These are phyloP conservation scores for Teunomyces funiuensis DNA, from an alignment of 805 yeast genomes.

Conservation along the genomic window DNA sequence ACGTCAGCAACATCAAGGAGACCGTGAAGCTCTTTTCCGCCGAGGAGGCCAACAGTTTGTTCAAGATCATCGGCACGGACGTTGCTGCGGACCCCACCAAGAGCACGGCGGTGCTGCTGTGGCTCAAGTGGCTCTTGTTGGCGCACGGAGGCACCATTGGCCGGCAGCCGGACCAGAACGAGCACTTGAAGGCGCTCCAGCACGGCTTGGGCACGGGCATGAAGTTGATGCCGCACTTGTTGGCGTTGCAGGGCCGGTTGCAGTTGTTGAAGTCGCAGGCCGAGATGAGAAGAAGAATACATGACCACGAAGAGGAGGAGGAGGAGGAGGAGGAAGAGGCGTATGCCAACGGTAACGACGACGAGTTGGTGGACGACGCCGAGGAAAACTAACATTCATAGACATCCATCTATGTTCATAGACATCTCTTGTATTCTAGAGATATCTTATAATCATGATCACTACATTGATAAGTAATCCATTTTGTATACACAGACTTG, in stretches of 20 bases:
- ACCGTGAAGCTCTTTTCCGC: conserved; percentile 39
- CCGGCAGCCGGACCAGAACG: conserved; percentile 50
- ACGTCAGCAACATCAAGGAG: conserved; percentile 31
- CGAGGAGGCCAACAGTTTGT: conserved; percentile 21
- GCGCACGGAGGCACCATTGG: conserved; percentile 66
- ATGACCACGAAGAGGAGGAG: conserved; percentile 16
- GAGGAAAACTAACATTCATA: conserved; percentile 44
- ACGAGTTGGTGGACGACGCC: conserved; percentile 19
- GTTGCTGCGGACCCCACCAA: conserved; percentile 30
- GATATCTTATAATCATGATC: too few relatives aligned
- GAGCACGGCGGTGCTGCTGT: conserved; percentile 39
- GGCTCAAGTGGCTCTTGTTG: conserved; percentile 83
- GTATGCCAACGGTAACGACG: conserved; percentile 43
- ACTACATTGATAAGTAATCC: too few relatives aligned
- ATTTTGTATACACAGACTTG: too few relatives aligned
- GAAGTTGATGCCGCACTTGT: conserved; percentile 60
- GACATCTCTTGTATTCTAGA: too few relatives aligned
- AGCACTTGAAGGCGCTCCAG: conserved; percentile 57
- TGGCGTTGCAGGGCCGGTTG: conserved; percentile 84
- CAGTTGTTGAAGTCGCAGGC: conserved; percentile 77
- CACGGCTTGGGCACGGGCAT: conserved; percentile 54
- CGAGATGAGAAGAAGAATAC: conserved; percentile 49
- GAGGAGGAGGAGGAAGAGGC: conserved; percentile 19
- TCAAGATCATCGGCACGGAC: conserved; percentile 25
- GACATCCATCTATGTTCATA: too few relatives aligned